Evolutionary conservation across 2,329 filamentous ascomycete species (phyloP).

Genomic region (Fusarium graminum): DNA sequence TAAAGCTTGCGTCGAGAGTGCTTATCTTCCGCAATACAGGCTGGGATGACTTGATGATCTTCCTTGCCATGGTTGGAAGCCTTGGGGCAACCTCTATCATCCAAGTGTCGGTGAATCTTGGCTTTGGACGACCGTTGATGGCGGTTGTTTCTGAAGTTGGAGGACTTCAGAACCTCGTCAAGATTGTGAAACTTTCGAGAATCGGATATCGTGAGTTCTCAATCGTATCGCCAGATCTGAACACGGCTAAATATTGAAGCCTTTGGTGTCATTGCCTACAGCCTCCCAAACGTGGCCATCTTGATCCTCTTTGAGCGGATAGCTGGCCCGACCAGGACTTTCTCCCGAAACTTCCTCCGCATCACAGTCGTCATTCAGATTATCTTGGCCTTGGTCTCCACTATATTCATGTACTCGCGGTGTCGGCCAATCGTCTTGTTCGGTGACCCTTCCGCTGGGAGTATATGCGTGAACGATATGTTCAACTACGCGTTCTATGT

Average conservation of each 20-base stretch:
- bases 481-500: constrained; percentile 36
- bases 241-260: not conserved
- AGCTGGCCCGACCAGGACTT: constrained; percentile 9
- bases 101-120: not conserved
- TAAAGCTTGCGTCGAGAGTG: not conserved
- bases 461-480: constrained; percentile 13
- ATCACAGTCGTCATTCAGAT: constrained; percentile 10
- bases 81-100: not conserved
- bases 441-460: constrained; percentile 7
- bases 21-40: not conserved
- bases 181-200: not conserved
- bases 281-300: constrained; percentile 29
- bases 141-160: not conserved
- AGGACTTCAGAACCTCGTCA: not conserved
- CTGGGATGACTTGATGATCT: constrained; percentile 1
- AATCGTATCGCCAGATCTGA: accelerated
- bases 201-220: constrained; percentile 15
- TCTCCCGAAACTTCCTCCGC: constrained; percentile 8
- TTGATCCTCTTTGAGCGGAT: constrained; percentile 31
- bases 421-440: constrained; percentile 1
- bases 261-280: constrained; percentile 26
- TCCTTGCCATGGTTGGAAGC: not conserved
- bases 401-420: constrained; percentile 15
- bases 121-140: not conserved
- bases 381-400: not conserved